Conservation (phyloP, 225 moss, liverwort and hornwort genomes). For the Polytrichum formosum region DNA sequence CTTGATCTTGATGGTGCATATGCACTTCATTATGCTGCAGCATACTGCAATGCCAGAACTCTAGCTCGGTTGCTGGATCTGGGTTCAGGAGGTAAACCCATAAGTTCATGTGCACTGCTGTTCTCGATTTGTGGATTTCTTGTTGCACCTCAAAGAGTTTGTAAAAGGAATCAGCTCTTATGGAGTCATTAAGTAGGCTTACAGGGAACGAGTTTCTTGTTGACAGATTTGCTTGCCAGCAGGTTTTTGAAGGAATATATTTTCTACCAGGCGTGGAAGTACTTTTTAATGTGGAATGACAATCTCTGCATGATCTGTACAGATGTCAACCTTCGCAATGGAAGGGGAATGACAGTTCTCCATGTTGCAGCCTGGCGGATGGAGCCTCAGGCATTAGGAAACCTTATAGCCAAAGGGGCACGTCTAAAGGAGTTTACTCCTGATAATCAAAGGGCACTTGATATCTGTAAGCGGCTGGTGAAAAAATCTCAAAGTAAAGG, state of each 20-base stretch:
- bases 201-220: no score
- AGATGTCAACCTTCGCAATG: conserved; percentile 34
- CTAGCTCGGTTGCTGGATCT: conserved; percentile 49
- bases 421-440: conserved; percentile 30
- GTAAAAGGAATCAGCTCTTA: no score
- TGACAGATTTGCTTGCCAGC: no score
- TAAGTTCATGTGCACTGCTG: not conserved
- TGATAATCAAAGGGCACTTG: conserved; percentile 49
- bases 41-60: conserved; percentile 57
- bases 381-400: conserved; percentile 52
- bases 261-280: no score
- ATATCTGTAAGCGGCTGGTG: conserved; percentile 44
- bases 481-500: conserved; percentile 21
- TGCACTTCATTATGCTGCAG: conserved; percentile 55
- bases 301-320: not conserved
- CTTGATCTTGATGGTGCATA: conserved; percentile 44
- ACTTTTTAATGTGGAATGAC: not conserved
- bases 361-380: conserved; percentile 55
- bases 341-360: conserved; percentile 51
- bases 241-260: no score
- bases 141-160: not conserved
- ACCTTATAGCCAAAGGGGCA: conserved; percentile 52
- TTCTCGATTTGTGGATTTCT: not conserved
- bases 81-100: conserved; percentile 15
- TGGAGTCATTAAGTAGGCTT: not conserved